These are phyloP conservation scores for Lactarius hatsudake DNA, from an alignment of 768 basidiomycete genomes.

Conservation along the genomic window DNA sequence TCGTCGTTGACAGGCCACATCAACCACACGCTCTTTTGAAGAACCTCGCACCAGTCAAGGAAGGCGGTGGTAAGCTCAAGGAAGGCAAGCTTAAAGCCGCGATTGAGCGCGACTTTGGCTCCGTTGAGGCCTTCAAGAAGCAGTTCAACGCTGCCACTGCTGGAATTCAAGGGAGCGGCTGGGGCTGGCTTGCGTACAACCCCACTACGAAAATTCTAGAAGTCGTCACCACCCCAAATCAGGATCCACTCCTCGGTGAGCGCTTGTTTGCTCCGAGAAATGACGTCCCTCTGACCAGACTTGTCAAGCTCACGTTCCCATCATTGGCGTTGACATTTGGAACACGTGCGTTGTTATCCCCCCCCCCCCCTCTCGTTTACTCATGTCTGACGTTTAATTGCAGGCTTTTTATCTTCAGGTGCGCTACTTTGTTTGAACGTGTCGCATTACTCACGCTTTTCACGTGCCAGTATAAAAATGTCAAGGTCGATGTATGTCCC, in stretches of 20 bases:
- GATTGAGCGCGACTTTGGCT: constrained; percentile 80
- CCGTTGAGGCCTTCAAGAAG: constrained; percentile 81
- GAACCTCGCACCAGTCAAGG: constrained; percentile 77
- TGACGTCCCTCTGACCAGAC: not conserved
- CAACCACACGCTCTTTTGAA: constrained; percentile 97
- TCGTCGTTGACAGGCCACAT: constrained; percentile 62
- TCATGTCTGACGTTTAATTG: constrained; percentile 38
- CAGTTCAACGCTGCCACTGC: constrained; percentile 84
- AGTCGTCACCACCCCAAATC: constrained; percentile 91
- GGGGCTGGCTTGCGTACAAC: constrained; percentile 96
- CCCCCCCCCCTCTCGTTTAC: constrained; percentile 45
- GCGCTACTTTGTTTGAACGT: not conserved
- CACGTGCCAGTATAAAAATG: constrained; percentile 70
- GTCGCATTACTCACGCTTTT: constrained; percentile 2
- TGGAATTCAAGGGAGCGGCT: constrained; percentile 94
- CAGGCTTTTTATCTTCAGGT: constrained; percentile 25
- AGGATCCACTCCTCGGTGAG: constrained; percentile 83
- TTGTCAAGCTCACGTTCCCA: constrained; percentile 70
- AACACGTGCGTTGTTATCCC: constrained; percentile 50
- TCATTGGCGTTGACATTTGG: constrained; percentile 98
- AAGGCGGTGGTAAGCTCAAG: constrained; percentile 61
- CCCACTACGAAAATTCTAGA: constrained; percentile 69
- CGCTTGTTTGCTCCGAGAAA: constrained; percentile 2
- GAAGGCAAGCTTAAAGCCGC: constrained; percentile 73
- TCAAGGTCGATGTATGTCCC: constrained; percentile 83